phyloP scores from a whole-genome alignment of 1,284 basidiomycete genomes.

The Microbotryum violaceum region DNA sequence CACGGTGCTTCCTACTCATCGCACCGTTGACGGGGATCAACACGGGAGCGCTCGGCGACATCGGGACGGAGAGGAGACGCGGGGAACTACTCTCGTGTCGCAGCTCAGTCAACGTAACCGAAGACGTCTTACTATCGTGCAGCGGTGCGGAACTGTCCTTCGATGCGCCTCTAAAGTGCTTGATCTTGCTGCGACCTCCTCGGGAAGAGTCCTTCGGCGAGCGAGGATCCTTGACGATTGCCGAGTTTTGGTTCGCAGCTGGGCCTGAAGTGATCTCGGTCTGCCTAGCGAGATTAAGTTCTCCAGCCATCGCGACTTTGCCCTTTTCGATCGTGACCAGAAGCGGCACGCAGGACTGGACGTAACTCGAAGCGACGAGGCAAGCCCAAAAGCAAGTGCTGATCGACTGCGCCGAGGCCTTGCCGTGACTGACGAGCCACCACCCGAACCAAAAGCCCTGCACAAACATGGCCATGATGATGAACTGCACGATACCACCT shows the following conservation, averaged over 20 bases:
- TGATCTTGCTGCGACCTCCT: too few species aligned
- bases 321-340: constrained; percentile 73
- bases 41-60: constrained; percentile 12
- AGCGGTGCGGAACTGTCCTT: too few species aligned
- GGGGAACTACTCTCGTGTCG: constrained; percentile 1
- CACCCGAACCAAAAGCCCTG: constrained; percentile 95
- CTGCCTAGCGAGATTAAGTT: constrained; percentile 39
- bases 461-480: constrained; percentile 86
- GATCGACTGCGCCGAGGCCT: constrained; percentile 63
- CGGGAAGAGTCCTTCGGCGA: too few species aligned
- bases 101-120: too few species aligned
- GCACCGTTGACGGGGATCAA: constrained; percentile 19
- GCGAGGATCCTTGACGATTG: too few species aligned
- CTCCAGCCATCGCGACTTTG: constrained; percentile 69
- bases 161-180: too few species aligned
- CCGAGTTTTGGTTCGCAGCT: too few species aligned
- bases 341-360: constrained; percentile 77
- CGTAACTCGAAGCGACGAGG: constrained; percentile 73
- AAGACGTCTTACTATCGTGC: too few species aligned
- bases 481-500: constrained; percentile 62
- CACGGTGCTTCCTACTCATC: background rate
- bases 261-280: background rate
- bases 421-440: constrained; percentile 68
- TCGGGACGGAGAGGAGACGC: constrained; percentile 7
- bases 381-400: constrained; percentile 97